Base-by-base conservation (phyloP, 805 yeast genomes). In the Yamadazyma philogaea region DNA sequence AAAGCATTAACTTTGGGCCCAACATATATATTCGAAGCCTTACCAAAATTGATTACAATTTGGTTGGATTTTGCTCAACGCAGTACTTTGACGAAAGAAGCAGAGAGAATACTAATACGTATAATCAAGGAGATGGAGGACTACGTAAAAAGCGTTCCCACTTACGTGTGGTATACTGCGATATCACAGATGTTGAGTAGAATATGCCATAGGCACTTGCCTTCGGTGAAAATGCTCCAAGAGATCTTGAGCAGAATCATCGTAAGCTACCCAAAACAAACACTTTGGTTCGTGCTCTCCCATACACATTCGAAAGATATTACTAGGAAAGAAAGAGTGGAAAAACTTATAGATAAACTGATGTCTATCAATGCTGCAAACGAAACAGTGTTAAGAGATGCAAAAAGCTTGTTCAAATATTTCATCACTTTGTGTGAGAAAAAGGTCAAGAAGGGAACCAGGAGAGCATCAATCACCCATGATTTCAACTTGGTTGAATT, bases 11-110 rank as follows among this genome's bases (percentile, higher is more conserved):
- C 74, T 7, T 68, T 72, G 31, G 88, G 93, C 1, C 72, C 81
- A 2, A 73, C 77, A 28, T 84, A 80, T 54, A 75, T 87, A 2
- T 81, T 81, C 55, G 97, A 93, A 61, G 84, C 91, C 0, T 65
- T 93, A 16, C 98, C 99, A 0, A 89, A 88, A 54, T 77, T 87
- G n/a, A 75, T 90, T 4, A 88, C 96, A 0, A 74, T 87, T 7
- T 93, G 99, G 99, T 67, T 93, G 18, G 96, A 90, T 52, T 85
- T 83, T 59, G 79, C 75, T 1, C 72, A 69, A 34, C 50, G 44
- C 20, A 45, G 52, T 6, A 45, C 46, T 8, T 51, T 47, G 14
- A 43, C 56, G 4, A 53, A 50, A 41, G 70, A 66, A 22, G 63
- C 66, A 2, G 66, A 64, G 34, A 40, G 67, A 48, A 46, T 62